phyloP scores from a whole-genome alignment of 352 stramenopile genomes.

The Phytophthora melonis region DNA sequence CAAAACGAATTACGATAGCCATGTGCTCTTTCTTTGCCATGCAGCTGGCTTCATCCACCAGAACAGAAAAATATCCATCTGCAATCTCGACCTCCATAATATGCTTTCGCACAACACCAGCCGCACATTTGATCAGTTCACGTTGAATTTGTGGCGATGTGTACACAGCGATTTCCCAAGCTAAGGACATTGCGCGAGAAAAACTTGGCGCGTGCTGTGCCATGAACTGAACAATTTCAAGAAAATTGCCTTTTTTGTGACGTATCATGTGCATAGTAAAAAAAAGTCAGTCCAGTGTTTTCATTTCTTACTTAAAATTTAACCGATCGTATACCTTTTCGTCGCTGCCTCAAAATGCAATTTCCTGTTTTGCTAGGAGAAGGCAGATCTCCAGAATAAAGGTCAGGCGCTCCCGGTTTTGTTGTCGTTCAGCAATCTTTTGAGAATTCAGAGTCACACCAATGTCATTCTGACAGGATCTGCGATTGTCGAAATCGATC shows the following conservation, averaged over 20 bases:
- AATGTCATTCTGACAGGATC: too few species aligned
- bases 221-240: constrained; percentile 1
- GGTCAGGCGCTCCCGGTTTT: too few species aligned
- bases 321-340: neutral
- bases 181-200: neutral
- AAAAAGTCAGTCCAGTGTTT: neutral
- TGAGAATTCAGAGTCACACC: too few species aligned
- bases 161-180: neutral
- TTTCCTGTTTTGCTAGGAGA: too few species aligned
- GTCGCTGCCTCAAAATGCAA: too few species aligned
- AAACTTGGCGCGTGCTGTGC: neutral
- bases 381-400: too few species aligned
- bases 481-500: too few species aligned
- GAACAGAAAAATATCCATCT: neutral
- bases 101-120: neutral
- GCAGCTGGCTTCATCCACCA: neutral
- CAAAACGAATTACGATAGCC: neutral
- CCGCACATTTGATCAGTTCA: neutral
- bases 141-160: neutral
- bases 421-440: too few species aligned
- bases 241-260: neutral
- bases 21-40: neutral
- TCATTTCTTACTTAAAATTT: neutral
- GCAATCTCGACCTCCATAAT: neutral
- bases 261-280: neutral